phyloP scores from a whole-genome alignment of 163 green algal genomes.

The Volvox carteri region DNA sequence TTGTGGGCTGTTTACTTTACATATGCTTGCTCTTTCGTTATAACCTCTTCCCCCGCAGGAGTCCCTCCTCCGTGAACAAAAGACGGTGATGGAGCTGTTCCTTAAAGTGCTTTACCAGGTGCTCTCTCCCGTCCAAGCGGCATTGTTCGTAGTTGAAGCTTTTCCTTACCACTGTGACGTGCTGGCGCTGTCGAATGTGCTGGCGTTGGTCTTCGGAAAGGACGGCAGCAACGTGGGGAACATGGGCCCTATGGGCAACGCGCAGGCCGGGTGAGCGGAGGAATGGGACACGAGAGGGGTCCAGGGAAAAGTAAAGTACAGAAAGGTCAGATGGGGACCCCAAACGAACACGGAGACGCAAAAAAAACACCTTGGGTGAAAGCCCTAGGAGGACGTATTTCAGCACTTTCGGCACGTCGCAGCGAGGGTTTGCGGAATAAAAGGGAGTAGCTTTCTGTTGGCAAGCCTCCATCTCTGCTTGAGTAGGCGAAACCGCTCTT shows the following conservation, averaged over 20 bases:
- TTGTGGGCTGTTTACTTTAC: no score
- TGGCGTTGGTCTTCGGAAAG: conserved; percentile 54
- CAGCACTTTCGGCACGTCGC: no score
- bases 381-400: no score
- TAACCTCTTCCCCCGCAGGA: conserved; percentile 49
- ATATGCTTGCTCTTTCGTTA: neutral
- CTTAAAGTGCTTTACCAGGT: conserved; percentile 71
- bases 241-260: neutral
- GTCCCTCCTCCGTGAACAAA: conserved; percentile 77
- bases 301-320: no score
- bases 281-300: no score
- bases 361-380: no score
- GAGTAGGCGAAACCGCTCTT: no score
- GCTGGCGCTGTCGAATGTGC: conserved; percentile 71
- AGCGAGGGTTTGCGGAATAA: no score
- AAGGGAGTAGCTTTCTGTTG: no score
- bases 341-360: neutral
- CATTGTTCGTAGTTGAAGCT: conserved; percentile 69
- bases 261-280: conserved; percentile 23
- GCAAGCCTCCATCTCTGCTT: no score
- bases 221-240: conserved; percentile 45
- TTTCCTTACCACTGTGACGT: conserved; percentile 74
- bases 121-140: conserved; percentile 71
- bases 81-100: conserved; percentile 73
- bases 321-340: no score